A percentile compares a stretch with the other conserved stretches of the same genome.
Evolutionary conservation across 2,329 filamentous ascomycete species (phyloP).

Genomic region (Trichoderma atrobrunneum): DNA sequence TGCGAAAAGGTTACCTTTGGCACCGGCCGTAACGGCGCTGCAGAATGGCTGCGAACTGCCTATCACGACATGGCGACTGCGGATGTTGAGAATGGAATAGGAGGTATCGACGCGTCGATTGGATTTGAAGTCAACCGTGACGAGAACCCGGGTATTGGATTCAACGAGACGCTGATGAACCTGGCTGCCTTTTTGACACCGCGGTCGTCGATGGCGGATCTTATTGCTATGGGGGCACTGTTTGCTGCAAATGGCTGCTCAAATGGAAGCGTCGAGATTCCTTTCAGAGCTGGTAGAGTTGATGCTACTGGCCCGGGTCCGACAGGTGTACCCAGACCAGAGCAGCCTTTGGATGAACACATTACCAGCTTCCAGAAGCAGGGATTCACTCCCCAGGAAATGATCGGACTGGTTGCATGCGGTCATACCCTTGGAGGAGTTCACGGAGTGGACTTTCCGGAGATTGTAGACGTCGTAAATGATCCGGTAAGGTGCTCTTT

Average conservation of each 20-base stretch:
- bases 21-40: constrained; percentile 22
- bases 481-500: not conserved
- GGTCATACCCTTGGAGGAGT: constrained; percentile 29
- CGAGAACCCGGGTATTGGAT: constrained; percentile 31
- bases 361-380: constrained; percentile 20
- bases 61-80: constrained; percentile 33
- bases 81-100: constrained; percentile 27
- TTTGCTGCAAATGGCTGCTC: constrained; percentile 17
- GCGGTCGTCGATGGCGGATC: constrained; percentile 26
- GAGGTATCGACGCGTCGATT: constrained; percentile 34
- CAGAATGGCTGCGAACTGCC: constrained; percentile 34
- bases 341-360: constrained; percentile 18
- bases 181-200: constrained; percentile 24
- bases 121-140: constrained; percentile 30
- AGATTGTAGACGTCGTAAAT: constrained; percentile 24
- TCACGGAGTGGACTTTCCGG: constrained; percentile 27
- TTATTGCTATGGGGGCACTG: constrained; percentile 26
- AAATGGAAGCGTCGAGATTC: constrained; percentile 5
- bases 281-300: constrained; percentile 4
- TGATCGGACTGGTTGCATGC: constrained; percentile 29
- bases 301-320: constrained; percentile 21
- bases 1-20: constrained; percentile 18
- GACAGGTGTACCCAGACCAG: constrained; percentile 19
- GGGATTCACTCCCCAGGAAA: constrained; percentile 26
- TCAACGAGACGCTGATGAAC: constrained; percentile 33